phyloP scores from a whole-genome alignment of 805 yeast genomes.

The Ogataea glucozyma region DNA sequence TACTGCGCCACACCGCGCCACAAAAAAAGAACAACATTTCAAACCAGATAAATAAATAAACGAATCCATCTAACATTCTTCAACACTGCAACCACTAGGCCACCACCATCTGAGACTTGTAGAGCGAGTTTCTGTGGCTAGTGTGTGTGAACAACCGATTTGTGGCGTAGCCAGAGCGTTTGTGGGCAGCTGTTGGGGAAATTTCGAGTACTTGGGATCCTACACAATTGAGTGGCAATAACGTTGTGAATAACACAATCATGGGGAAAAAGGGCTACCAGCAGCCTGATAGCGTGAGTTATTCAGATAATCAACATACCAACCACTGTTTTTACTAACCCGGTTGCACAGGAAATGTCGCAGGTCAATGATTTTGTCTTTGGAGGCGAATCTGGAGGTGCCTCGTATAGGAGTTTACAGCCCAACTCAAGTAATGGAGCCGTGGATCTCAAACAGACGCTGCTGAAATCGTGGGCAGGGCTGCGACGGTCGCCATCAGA shows the following conservation, averaged over 20 bases:
- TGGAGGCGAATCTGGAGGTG: conserved; percentile 21
- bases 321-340: background rate
- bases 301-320: background rate
- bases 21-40: too few relatives aligned
- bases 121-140: too few relatives aligned
- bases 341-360: conserved; percentile 26
- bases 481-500: conserved; percentile 21
- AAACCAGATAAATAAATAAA: too few relatives aligned
- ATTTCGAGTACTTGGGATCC: too few relatives aligned
- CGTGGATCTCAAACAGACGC: conserved; percentile 17
- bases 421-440: conserved; percentile 6
- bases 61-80: too few relatives aligned
- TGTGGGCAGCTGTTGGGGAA: too few relatives aligned
- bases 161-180: too few relatives aligned
- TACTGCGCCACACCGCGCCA: too few relatives aligned
- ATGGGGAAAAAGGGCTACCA: conserved; percentile 38
- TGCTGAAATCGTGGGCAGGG: conserved; percentile 29
- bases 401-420: conserved; percentile 20
- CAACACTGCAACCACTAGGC: too few relatives aligned
- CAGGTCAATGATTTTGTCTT: conserved; percentile 34
- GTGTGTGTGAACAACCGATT: too few relatives aligned
- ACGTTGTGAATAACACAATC: background rate
- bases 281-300: conserved; percentile 33
- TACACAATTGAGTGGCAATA: conserved; percentile 5
- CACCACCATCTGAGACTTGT: too few relatives aligned